phyloP scores from a whole-genome alignment of 2,329 filamentous ascomycete genomes.

The Pseudogymnoascus sp. region DNA sequence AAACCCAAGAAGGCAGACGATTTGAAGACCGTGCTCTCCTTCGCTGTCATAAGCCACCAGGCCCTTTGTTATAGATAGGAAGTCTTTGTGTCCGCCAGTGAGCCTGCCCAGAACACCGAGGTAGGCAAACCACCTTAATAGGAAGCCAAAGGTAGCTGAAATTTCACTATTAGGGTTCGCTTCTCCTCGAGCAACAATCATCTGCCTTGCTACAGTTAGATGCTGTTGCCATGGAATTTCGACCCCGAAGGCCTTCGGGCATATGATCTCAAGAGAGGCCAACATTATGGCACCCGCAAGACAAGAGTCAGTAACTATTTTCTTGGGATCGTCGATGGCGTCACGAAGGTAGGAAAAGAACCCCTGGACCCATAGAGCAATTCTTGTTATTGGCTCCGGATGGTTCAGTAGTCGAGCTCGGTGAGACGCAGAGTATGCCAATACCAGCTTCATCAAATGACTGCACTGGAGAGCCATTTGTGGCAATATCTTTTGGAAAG shows the following conservation, averaged over 20 bases:
- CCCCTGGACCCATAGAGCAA: slow-evolving; percentile 71
- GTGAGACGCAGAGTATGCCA: slow-evolving; percentile 80
- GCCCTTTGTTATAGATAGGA: slow-evolving; percentile 17
- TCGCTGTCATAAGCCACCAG: slow-evolving; percentile 40
- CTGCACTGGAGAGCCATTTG: slow-evolving; percentile 59
- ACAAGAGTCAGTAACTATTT: slow-evolving; percentile 61
- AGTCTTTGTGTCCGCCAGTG: slow-evolving; percentile 43
- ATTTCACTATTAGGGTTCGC: slow-evolving; percentile 46
- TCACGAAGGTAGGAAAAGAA: slow-evolving; percentile 66
- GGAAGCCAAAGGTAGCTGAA: slow-evolving; percentile 49
- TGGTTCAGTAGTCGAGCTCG: slow-evolving; percentile 66
- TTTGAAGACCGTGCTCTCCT: slow-evolving; percentile 55
- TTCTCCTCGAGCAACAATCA: slow-evolving; percentile 56
- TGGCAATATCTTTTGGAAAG: slow-evolving; percentile 41
- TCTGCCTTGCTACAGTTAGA: slow-evolving; percentile 63
- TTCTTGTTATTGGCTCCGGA: slow-evolving; percentile 65
- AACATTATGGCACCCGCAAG: slow-evolving; percentile 80
- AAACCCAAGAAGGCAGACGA: slow-evolving; percentile 76
- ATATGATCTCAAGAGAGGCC: slow-evolving; percentile 74
- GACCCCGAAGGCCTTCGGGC: slow-evolving; percentile 72
- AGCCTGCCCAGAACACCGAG: slow-evolving; percentile 71
- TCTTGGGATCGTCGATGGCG: slow-evolving; percentile 52
- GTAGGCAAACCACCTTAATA: slow-evolving; percentile 77
- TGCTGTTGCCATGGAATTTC: slow-evolving; percentile 74
- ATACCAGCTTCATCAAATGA: slow-evolving; percentile 65